Conservation (phyloP, 441 rosid species). For the Biscutella auriculata region DNA sequence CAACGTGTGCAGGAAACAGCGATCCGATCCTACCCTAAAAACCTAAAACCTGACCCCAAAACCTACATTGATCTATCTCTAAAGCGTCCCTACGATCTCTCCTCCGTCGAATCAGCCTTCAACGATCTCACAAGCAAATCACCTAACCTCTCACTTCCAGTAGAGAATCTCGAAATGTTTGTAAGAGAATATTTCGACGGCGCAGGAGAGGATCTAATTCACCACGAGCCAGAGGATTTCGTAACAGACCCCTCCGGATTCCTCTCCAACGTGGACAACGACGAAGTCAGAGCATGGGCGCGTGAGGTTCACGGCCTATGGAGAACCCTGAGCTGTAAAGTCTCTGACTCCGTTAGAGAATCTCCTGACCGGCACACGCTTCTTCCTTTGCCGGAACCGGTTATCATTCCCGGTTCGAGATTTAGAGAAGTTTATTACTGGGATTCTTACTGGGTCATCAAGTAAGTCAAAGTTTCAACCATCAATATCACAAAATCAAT, state of each 20-base stretch:
- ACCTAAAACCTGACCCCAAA: constrained; percentile 45
- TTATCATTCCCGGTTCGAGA: constrained; percentile 70
- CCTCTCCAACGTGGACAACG: constrained; percentile 55
- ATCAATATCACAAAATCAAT: not conserved
- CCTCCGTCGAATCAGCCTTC: constrained; percentile 37
- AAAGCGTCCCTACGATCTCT: constrained; percentile 27
- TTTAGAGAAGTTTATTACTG: constrained; percentile 87
- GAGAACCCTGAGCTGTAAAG: constrained; percentile 56
- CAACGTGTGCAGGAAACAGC: constrained; percentile 55
- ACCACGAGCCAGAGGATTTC: constrained; percentile 48
- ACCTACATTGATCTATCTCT: constrained; percentile 55
- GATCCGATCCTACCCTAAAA: constrained; percentile 26
- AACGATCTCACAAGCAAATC: constrained; percentile 29
- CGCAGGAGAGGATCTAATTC: constrained; percentile 48
- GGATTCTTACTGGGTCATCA: constrained; percentile 93
- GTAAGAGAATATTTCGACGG: constrained; percentile 29
- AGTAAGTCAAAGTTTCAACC: constrained; percentile 44
- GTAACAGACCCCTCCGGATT: constrained; percentile 48
- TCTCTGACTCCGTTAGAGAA: constrained; percentile 37
- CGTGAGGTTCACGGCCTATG: constrained; percentile 65
- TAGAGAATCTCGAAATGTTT: constrained; percentile 34
- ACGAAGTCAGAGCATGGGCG: constrained; percentile 64
- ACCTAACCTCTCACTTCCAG: constrained; percentile 28
- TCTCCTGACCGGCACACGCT: constrained; percentile 61
- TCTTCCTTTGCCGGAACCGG: constrained; percentile 56